Base-by-base conservation (phyloP, 768 basidiomycete genomes). In the Russula sp. region DNA sequence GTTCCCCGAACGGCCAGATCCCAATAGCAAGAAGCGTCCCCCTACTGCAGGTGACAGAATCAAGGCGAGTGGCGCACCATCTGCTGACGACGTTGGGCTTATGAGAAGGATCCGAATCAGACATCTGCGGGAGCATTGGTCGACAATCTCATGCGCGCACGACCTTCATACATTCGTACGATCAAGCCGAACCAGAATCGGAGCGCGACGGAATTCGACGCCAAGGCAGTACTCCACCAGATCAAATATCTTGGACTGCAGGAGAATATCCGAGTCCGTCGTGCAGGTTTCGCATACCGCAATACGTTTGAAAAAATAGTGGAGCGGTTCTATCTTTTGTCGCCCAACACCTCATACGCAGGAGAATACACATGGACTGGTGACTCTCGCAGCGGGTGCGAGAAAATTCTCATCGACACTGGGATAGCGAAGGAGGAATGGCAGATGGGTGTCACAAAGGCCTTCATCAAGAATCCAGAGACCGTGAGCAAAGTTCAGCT, bases 221-320 rank as follows among this genome's bases (percentile, higher is more conserved):
- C 80, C 49, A 98, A 98, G 73, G 94, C 94, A 13, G 91, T 99
- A 63, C 79, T 99, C 48, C 97, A 99, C 77, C 97, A 99, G 75
- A 94, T 99, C 79, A 98, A 99, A 74, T 99, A 99, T 73, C 87
- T 99, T 47, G 97, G 97, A 71, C 76, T 99, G 60, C 94, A 99
- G 73, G 97, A 99, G 75, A 99, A 99, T 71, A 98, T 99, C 58
- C 87, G 97, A 52, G 94, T 99, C 48, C 88, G 97, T 59, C 84
- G 97, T 63, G 97, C 97, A 27, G 97, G 97, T 53, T 99, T 99
- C 72, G 97, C 97, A 0, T 99, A 99, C 74, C 79, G 97, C 63
- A 98, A 98, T 69, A 94, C 96, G 1, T 99, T 99, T 70, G 92
- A 96, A 75, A 98, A 98, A 79, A 94, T 99, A 91, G 91, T 99